A percentile compares a stretch with the other conserved stretches of the same genome.
Evolutionary conservation across 441 rosid species (phyloP).

Genomic region (Brassica balearica): DNA sequence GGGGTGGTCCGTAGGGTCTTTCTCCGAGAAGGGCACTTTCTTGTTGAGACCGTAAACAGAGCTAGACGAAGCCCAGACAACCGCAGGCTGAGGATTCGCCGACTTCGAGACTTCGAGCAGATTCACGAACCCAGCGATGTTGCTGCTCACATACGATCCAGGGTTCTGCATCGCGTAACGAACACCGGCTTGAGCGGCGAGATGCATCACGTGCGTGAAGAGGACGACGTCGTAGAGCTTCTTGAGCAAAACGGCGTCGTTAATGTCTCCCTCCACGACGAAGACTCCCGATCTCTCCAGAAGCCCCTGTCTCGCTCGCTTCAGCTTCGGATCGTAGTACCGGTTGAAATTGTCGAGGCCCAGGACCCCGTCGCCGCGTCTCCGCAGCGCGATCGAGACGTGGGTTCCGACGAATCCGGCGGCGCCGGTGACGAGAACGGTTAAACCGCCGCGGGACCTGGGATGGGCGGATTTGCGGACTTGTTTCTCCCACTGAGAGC

Average conservation of each 20-base stretch:
- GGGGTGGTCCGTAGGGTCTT: slow-evolving; percentile 74
- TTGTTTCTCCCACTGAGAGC: slow-evolving; percentile 58
- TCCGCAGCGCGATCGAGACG: slow-evolving; percentile 60
- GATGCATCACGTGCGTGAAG: slow-evolving; percentile 81
- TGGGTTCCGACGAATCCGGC: slow-evolving; percentile 82
- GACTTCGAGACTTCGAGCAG: slow-evolving; percentile 66
- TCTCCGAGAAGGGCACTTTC: slow-evolving; percentile 80
- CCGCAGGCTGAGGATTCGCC: slow-evolving; percentile 65
- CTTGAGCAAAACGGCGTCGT: slow-evolving; percentile 53
- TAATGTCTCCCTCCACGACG: slow-evolving; percentile 67
- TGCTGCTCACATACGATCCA: slow-evolving; percentile 68
- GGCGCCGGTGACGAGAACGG: slow-evolving; percentile 78
- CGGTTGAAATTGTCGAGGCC: slow-evolving; percentile 79
- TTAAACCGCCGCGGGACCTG: slow-evolving; percentile 47
- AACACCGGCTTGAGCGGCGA: slow-evolving; percentile 87
- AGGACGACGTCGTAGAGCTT: slow-evolving; percentile 59
- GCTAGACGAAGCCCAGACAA: slow-evolving; percentile 84
- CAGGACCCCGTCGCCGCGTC: slow-evolving; percentile 80
- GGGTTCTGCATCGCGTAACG: slow-evolving; percentile 83
- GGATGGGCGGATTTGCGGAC: slow-evolving; percentile 58
- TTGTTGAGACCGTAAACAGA: slow-evolving; percentile 74
- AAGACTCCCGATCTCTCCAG: slow-evolving; percentile 63
- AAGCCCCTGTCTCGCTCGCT: slow-evolving; percentile 61
- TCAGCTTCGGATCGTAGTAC: slow-evolving; percentile 63
- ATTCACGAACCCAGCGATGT: slow-evolving; percentile 70